Conservation (phyloP, 176 grass and related monocot genomes). For the Olyra latifolia region DNA sequence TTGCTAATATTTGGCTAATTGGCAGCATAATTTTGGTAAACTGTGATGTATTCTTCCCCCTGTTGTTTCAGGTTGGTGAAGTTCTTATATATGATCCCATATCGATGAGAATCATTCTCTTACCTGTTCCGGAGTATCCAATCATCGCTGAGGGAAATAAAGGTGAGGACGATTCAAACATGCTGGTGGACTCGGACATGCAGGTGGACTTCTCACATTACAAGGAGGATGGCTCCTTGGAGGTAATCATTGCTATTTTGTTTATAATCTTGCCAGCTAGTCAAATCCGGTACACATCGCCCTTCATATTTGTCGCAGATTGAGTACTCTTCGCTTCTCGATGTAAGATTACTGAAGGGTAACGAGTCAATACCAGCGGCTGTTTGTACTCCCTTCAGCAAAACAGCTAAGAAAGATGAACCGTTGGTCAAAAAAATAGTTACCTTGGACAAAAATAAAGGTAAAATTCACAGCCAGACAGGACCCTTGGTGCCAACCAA, state of each 20-base stretch:
- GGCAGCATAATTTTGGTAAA: background rate
- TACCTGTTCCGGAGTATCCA: slow-evolving; percentile 71
- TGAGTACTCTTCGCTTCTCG: slow-evolving; percentile 76
- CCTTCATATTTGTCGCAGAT: slow-evolving; percentile 54
- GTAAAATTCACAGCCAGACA: slow-evolving; percentile 26
- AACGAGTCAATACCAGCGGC: slow-evolving; percentile 8
- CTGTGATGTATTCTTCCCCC: slow-evolving; percentile 7
- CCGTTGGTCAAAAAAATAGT: background rate
- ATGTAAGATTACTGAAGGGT: slow-evolving; percentile 70
- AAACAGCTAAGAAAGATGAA: slow-evolving; percentile 27
- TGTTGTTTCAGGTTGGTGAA: slow-evolving; percentile 72
- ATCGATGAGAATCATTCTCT: slow-evolving; percentile 65
- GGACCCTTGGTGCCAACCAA: background rate
- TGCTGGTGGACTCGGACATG: slow-evolving; percentile 31
- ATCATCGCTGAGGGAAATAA: slow-evolving; percentile 38
- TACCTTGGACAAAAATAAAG: slow-evolving; percentile 24
- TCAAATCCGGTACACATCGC: background rate
- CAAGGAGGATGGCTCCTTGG: slow-evolving; percentile 90
- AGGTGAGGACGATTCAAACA: slow-evolving; percentile 36
- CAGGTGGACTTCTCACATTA: slow-evolving; percentile 49
- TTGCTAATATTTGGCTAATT: background rate
- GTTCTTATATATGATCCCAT: slow-evolving; percentile 73
- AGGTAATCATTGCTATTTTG: slow-evolving; percentile 47
- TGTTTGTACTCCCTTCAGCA: slow-evolving; percentile 24
- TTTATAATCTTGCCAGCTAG: background rate